Conservation (phyloP, 2,329 filamentous ascomycete genomes). For the Tolypocladium pustulatum region DNA sequence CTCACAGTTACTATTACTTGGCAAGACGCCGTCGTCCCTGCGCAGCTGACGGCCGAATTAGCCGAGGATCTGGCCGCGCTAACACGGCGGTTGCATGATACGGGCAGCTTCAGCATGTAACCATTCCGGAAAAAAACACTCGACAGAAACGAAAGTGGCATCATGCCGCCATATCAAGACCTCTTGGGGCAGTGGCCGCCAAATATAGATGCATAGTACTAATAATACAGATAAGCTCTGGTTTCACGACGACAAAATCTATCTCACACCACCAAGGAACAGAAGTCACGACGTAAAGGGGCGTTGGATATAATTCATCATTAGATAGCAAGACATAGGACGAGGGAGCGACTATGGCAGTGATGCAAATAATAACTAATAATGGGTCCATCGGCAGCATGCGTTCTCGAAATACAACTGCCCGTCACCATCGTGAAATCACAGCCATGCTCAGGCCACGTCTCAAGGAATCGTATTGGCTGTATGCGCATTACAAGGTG, state of each 20-base stretch:
- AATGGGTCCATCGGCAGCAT: background rate
- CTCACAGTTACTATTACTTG: conserved; percentile 35
- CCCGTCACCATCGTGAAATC: background rate
- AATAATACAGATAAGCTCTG: background rate
- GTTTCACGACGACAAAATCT: background rate
- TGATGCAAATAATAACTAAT: background rate
- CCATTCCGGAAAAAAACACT: background rate
- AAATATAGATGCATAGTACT: background rate
- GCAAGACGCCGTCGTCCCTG: conserved; percentile 33
- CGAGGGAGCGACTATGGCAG: background rate
- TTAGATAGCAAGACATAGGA: background rate
- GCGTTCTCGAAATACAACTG: background rate
- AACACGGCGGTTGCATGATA: conserved; percentile 10
- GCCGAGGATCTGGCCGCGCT: conserved; percentile 21
- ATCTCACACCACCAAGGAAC: background rate
- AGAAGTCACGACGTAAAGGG: background rate
- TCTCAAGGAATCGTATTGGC: background rate
- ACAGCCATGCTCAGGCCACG: background rate
- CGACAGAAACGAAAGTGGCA: background rate
- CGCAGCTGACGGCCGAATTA: conserved; percentile 24
- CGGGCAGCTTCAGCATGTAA: conserved; percentile 9
- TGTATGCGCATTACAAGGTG: background rate
- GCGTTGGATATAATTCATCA: background rate
- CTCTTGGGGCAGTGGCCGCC: background rate
- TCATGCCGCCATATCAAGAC: background rate